Percentiles rank a stretch among this genome's conserved stretches.
Evolutionary conservation across 495 filamentous ascomycete genomes (phyloP).

Genomic region (Xanthoparmelia taractica): DNA sequence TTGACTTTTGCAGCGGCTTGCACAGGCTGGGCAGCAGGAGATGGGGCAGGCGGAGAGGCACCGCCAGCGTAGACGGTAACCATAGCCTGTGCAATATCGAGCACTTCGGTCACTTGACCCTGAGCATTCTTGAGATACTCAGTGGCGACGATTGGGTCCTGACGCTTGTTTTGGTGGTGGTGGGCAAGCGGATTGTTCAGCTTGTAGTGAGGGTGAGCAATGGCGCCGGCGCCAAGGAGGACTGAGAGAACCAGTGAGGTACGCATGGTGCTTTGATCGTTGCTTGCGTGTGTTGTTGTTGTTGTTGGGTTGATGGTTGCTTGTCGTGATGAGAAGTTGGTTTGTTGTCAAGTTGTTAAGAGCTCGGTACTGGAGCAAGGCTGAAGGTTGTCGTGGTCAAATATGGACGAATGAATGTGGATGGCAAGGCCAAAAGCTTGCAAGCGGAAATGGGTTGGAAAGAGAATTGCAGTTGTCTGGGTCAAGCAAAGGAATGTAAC

Average conservation of each 20-base stretch:
- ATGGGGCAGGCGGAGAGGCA: background rate
- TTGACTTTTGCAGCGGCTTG: background rate
- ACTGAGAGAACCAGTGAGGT: constrained; percentile 16
- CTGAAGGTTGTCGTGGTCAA: constrained; percentile 9
- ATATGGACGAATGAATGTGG: constrained; percentile 16
- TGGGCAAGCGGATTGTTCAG: constrained; percentile 16
- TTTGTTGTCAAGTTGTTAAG: background rate
- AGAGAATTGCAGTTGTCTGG: constrained; percentile 6
- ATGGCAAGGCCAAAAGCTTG: constrained; percentile 16
- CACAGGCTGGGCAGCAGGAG: constrained; percentile 4
- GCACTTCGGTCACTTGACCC: constrained; percentile 10
- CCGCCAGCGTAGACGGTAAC: constrained; percentile 7
- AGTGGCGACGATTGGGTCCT: background rate
- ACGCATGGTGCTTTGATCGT: constrained; percentile 19
- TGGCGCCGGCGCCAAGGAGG: constrained; percentile 22
- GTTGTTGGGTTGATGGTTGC: background rate
- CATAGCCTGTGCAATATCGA: constrained; percentile 13
- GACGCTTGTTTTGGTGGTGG: constrained; percentile 21
- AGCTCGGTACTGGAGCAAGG: constrained; percentile 7
- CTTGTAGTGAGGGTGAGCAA: constrained; percentile 20
- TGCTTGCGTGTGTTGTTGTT: constrained; percentile 1
- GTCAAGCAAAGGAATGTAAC: constrained; percentile 19
- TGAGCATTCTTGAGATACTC: constrained; percentile 1
- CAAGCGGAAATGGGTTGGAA: background rate
- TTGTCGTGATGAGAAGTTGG: background rate